These are phyloP conservation scores for Talaromyces ruber DNA, from an alignment of 495 filamentous ascomycete genomes.

Conservation along the genomic window DNA sequence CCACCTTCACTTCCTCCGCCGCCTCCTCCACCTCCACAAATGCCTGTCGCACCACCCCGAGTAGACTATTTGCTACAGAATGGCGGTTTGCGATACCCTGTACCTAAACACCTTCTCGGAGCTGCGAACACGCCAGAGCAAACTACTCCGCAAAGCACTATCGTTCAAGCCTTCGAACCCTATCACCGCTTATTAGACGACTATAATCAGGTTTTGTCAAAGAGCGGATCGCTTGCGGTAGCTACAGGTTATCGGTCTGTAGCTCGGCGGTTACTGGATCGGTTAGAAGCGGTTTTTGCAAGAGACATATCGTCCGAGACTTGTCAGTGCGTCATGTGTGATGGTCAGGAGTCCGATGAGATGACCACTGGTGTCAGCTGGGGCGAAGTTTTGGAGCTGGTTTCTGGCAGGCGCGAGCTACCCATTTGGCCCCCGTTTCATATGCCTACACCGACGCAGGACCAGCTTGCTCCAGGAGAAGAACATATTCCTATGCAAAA, in stretches of 20 bases:
- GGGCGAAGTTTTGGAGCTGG: conserved; percentile 91
- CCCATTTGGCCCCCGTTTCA: conserved; percentile 84
- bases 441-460: conserved; percentile 42
- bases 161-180: conserved; percentile 66
- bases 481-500: conserved; percentile 63
- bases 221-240: conserved; percentile 85
- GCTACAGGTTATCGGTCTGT: conserved; percentile 93
- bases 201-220: conserved; percentile 69
- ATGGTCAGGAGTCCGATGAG: conserved; percentile 44
- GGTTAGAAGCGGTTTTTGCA: conserved; percentile 87
- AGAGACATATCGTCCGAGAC: conserved; percentile 78
- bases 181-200: conserved; percentile 76
- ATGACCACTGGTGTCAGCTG: conserved; percentile 72
- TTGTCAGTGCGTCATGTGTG: conserved; percentile 74
- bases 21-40: conserved; percentile 68
- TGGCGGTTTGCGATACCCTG: conserved; percentile 61
- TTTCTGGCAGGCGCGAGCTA: conserved; percentile 76
- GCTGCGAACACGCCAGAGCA: conserved; percentile 36
- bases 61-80: conserved; percentile 88
- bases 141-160: conserved; percentile 25
- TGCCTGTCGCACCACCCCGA: conserved; percentile 60
- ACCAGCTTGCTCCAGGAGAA: conserved; percentile 45
- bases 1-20: conserved; percentile 53
- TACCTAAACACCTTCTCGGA: conserved; percentile 59
- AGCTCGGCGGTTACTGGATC: conserved; percentile 85